These are phyloP conservation scores for Nakazawaea wickerhamii DNA, from an alignment of 805 yeast species.

Conservation along the genomic window DNA sequence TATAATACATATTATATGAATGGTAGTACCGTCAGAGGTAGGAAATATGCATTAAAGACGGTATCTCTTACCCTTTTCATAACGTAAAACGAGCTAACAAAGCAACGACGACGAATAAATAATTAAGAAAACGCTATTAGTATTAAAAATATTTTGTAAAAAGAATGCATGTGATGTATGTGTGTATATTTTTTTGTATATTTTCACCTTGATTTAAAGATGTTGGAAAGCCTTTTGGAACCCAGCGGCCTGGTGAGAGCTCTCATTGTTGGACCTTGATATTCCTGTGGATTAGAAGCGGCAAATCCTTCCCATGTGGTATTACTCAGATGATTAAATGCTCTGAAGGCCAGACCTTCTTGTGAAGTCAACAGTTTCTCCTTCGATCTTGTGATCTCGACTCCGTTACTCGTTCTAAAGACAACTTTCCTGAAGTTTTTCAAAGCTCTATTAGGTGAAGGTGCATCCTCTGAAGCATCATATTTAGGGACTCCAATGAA, in stretches of 20 bases:
- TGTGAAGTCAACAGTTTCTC: constrained; percentile 27
- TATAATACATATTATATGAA: too few relatives aligned
- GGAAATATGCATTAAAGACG: too few relatives aligned
- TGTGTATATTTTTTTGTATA: neutral
- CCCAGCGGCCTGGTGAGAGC: constrained; percentile 4
- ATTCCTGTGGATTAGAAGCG: constrained; percentile 6
- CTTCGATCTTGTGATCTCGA: constrained; percentile 20
- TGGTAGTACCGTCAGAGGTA: too few relatives aligned
- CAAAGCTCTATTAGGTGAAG: constrained; percentile 32
- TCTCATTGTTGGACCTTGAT: constrained; percentile 12
- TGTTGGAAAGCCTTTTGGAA: constrained; percentile 19
- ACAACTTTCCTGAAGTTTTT: constrained; percentile 31
- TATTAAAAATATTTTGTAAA: too few relatives aligned
- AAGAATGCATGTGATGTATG: neutral
- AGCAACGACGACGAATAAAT: too few relatives aligned
- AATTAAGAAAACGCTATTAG: too few relatives aligned
- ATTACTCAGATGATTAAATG: constrained; percentile 15
- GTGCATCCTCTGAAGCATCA: constrained; percentile 50
- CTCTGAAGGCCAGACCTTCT: constrained; percentile 31
- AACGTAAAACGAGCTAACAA: too few relatives aligned
- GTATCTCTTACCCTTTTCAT: too few relatives aligned
- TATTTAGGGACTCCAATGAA: constrained; percentile 49
- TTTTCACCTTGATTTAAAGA: constrained; percentile 23
- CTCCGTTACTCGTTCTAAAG: constrained; percentile 21
- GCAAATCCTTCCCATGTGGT: constrained; percentile 10